These are phyloP conservation scores for Myxozyma udenii DNA, from an alignment of 805 yeast species.

Conservation along the genomic window DNA sequence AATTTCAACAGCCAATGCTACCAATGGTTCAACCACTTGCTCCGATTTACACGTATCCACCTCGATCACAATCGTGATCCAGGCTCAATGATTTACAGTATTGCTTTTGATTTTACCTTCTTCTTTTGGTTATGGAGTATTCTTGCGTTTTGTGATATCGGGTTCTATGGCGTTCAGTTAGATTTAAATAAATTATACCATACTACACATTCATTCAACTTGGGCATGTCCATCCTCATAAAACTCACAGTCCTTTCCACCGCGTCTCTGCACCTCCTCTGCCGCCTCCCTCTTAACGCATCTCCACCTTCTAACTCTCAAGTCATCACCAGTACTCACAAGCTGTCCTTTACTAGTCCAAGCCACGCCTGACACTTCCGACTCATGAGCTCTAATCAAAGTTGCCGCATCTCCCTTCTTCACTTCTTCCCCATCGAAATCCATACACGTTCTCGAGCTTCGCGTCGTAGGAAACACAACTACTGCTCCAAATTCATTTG, in stretches of 20 bases:
- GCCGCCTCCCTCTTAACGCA: conserved; percentile 4
- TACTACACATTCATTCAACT: neutral
- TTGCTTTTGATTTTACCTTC: too few relatives aligned
- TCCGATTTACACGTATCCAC: too few relatives aligned
- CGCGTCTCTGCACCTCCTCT: conserved; percentile 1
- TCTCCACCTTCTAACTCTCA: conserved; percentile 16
- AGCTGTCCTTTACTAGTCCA: conserved; percentile 18
- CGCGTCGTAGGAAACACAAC: conserved; percentile 20
- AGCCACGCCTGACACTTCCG: conserved; percentile 17
- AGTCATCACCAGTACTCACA: conserved; percentile 21
- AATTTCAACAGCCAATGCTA: too few relatives aligned
- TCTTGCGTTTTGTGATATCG: too few relatives aligned
- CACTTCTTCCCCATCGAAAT: neutral
- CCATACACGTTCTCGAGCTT: neutral
- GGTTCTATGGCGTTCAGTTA: too few relatives aligned
- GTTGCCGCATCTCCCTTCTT: conserved; percentile 1
- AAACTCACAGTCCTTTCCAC: conserved; percentile 3
- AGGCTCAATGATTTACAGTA: too few relatives aligned
- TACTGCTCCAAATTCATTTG: neutral
- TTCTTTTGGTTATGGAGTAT: too few relatives aligned
- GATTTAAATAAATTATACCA: too few relatives aligned
- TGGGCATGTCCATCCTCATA: neutral
- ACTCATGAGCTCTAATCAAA: conserved; percentile 12
- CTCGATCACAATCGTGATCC: too few relatives aligned
- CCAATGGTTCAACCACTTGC: too few relatives aligned